Conservation (phyloP, 441 rosid genomes). For the Manihot esculenta region DNA sequence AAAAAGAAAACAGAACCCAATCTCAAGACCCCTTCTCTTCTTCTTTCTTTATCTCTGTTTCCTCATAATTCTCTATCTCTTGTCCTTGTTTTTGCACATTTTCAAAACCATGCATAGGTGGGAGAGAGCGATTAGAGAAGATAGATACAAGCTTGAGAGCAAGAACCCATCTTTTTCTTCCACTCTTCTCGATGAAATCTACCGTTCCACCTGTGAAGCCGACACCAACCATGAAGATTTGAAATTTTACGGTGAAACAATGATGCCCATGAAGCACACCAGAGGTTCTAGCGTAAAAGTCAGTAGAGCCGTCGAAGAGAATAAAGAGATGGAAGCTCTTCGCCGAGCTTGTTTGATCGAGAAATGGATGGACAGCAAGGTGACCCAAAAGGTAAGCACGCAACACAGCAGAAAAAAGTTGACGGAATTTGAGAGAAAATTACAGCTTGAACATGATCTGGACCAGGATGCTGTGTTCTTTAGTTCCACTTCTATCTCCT, state of each 20-base stretch:
- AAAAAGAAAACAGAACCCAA: background rate
- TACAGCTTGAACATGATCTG: constrained; percentile 30
- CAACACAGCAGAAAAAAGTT: constrained; percentile 18
- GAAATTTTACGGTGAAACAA: constrained; percentile 38
- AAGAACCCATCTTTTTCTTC: constrained; percentile 86
- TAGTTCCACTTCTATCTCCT: constrained; percentile 63
- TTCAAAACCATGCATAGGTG: constrained; percentile 36
- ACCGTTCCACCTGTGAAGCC: constrained; percentile 64
- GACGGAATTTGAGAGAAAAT: constrained; percentile 29
- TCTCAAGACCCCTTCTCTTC: background rate
- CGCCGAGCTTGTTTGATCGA: constrained; percentile 38
- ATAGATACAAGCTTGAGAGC: constrained; percentile 24
- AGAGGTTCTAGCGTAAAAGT: constrained; percentile 9
- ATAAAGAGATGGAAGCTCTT: constrained; percentile 18
- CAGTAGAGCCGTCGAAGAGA: constrained; percentile 15
- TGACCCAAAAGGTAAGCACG: constrained; percentile 19
- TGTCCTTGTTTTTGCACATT: background rate
- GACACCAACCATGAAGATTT: constrained; percentile 34
- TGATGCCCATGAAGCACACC: constrained; percentile 42
- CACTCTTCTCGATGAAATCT: constrained; percentile 79
- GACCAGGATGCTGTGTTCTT: constrained; percentile 47
- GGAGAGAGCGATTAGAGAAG: constrained; percentile 36
- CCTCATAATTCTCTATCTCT: no score
- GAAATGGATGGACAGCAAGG: constrained; percentile 44
- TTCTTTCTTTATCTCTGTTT: background rate